Percentiles rank a stretch among this genome's conserved stretches.
These are phyloP conservation scores for Digitaria exilis DNA, from an alignment of 202 grass and related monocot genomes.

Conservation along the genomic window DNA sequence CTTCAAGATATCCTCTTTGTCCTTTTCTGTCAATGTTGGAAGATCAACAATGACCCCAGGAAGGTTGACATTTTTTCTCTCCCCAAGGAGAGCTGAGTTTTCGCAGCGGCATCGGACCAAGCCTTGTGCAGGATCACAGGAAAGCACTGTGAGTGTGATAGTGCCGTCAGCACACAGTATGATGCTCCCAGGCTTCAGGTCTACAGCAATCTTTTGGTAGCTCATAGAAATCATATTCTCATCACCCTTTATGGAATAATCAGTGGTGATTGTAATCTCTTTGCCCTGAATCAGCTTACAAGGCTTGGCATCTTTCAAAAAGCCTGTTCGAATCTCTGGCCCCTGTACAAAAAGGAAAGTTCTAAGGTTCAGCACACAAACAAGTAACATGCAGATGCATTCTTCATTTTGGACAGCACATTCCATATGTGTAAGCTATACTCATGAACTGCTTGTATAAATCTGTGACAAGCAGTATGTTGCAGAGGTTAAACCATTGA, in stretches of 20 bases:
- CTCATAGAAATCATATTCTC: constrained; percentile 84
- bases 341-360: constrained; percentile 49
- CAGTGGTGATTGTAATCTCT: constrained; percentile 72
- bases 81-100: constrained; percentile 78
- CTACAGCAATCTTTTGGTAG: constrained; percentile 66
- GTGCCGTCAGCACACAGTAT: constrained; percentile 80
- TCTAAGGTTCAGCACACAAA: constrained; percentile 12
- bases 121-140: constrained; percentile 59
- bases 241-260: constrained; percentile 70
- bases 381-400: not conserved
- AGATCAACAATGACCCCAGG: constrained; percentile 85
- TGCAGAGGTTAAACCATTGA: constrained; percentile 1
- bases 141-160: constrained; percentile 76
- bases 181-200: constrained; percentile 64
- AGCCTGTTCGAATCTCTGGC: constrained; percentile 82
- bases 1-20: constrained; percentile 76
- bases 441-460: not conserved
- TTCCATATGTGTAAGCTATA: not conserved
- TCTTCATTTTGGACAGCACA: constrained; percentile 1
- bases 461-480: not conserved
- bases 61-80: constrained; percentile 89
- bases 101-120: constrained; percentile 63
- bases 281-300: constrained; percentile 58
- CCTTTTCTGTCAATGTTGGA: constrained; percentile 83
- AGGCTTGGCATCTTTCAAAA: constrained; percentile 71